Base-by-base conservation (phyloP, 1,139 yeast genomes). In the Ashbya aceris region DNA sequence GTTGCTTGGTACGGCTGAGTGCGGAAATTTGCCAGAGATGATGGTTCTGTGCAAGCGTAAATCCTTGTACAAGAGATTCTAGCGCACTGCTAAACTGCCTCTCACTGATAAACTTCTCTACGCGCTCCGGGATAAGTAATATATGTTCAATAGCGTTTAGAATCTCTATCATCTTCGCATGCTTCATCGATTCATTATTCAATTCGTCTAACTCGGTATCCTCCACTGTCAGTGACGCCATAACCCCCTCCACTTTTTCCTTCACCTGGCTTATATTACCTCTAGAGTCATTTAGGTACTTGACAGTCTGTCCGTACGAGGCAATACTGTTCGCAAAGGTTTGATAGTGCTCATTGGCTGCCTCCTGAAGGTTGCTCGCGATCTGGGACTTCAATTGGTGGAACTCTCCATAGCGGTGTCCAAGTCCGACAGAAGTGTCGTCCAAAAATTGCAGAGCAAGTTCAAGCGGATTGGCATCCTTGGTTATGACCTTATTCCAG, bases 381-480 rank as follows among this genome's bases (percentile, higher is more conserved):
- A 89, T 78, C 46, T 74, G 67, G 11, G 67, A 67, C 45, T 76
- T 73, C 42, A 80, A 55, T 42, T 68, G 69, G 38, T 69, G 62
- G 50, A 83, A 83, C 40, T 80, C 83, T 0, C 69, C 68, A 44
- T 71, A 70, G 48, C 80, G 75, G 54, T 81, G 81, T 1, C 95
- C 94, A 55, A 83, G 65, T 0, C 97, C 97, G 28, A 87, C 94
- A 1, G 95, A 83, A 2, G 94, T 79, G 52, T 79, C 81, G 60
- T 89, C 96, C 52, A 86, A 68, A 45, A 89, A 68, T 0, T 91
- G 77, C 37, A 89, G 69, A 0, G 96, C 95, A 43, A 82, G 69
- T 53, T 86, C 96, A 35, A 89, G 69, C 1, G 96, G 95, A 58
- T 85, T 86, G 40, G 93, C 70, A 45, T 69, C 58, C 47, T 68